Percentiles rank a stretch among this genome's conserved stretches.
Conservation (phyloP, 768 basidiomycete genomes). For the Dioszegia hungarica region DNA sequence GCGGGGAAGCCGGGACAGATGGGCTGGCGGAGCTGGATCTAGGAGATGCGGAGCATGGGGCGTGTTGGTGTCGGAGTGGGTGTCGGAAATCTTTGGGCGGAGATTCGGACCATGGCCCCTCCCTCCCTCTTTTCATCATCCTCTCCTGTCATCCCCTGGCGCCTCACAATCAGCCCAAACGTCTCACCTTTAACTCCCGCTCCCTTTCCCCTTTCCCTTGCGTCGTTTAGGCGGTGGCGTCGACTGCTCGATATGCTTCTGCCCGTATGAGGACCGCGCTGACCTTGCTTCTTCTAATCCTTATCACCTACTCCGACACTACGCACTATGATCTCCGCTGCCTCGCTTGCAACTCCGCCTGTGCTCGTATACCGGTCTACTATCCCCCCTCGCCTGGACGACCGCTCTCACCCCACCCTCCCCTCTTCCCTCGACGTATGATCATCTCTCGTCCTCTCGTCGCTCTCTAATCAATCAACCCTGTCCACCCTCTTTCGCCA, state of each 20-base stretch:
- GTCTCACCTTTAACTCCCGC: no score
- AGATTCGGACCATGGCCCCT: neutral
- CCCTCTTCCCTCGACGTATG: neutral
- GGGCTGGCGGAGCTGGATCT: neutral
- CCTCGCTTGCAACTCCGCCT: no score
- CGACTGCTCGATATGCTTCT: no score
- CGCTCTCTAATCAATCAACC: no score
- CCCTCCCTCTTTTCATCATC: neutral
- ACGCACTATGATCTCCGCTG: no score
- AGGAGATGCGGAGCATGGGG: no score
- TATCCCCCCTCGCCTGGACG: neutral
- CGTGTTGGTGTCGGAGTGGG: neutral
- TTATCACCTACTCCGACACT: neutral
- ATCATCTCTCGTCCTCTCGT: neutral
- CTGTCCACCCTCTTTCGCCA: neutral
- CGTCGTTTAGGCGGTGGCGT: no score
- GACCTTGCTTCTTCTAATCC: slow-evolving; percentile 3
- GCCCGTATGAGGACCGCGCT: neutral
- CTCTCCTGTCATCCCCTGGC: neutral
- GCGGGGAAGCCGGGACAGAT: no score
- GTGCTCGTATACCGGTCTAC: no score
- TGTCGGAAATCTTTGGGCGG: neutral
- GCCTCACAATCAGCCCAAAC: neutral
- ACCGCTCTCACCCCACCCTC: neutral
- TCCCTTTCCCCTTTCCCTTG: no score